Base-by-base conservation (phyloP, 2,329 filamentous ascomycete genomes). In the Fusarium coffeatum region DNA sequence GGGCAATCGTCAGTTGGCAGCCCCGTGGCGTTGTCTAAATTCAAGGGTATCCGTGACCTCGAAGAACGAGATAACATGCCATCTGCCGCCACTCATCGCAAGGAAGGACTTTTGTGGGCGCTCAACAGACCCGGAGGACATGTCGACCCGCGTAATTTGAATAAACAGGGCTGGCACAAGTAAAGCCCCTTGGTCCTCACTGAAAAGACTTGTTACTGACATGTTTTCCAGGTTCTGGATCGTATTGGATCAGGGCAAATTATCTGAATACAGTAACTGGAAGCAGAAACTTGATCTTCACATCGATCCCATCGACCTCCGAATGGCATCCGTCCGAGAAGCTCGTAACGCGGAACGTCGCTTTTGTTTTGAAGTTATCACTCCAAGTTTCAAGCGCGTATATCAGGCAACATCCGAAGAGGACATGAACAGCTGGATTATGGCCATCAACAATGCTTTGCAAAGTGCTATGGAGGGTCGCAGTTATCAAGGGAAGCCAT, bases 141-240 rank as follows among this genome's bases (percentile, higher is more conserved):
- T 79, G 94, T 96, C 28, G 97, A 99, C 78, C 96, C 96, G 12
- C 93, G 96, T 73, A 94, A 93, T 20, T 85, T 99, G 73, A 98
- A 98, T 77, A 98, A 98, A 79, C 94, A 97, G 80, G 94, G 93
- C 53, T 99, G 96, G 96, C 96, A 99, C 80, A 99, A 99, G 93
- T 97, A 84, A 83, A 92, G n/a, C 15, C 23, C 87, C 51, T 18
- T 55, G 11, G 40, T 34, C 22, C 23, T 5, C n/a, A 30, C 34
- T 37, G 27, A 13, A 22, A 8, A 5, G 25, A 49, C 18, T n/a
- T 10, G 45, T 25, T 45, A 40, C 74, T 77, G 59, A 76, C 49
- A 23, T 50, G 30, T 18, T n/a, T 41, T 74, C 6, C 23, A 97
- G 94, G 77, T 99, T 98, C 81, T 99, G 96, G 96, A 97, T 99